Base-by-base conservation (phyloP, 176 grass and related monocot genomes). In the Phragmites australis region DNA sequence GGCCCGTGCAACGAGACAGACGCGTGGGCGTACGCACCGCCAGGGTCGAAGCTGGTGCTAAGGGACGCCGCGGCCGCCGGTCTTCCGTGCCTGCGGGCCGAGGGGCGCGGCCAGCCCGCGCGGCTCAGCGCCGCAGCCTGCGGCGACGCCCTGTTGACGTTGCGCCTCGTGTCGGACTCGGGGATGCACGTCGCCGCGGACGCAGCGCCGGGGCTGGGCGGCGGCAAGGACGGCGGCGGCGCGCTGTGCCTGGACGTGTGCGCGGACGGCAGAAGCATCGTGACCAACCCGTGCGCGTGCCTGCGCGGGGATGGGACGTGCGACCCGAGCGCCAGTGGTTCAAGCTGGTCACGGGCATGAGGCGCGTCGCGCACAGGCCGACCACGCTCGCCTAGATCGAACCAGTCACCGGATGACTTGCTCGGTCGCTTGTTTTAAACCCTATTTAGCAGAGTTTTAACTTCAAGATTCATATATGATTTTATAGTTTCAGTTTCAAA, bases 251-350 rank as follows among this genome's bases (percentile, higher is more conserved):
- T 92, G 42, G 93, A 95, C 75, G 81, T 92, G 32, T 84, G 84
- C 70, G 50, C 9, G 5, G 89, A 95, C 72, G 87, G 84, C 30
- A 53, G 44, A 21, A 87, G 66, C 69, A 34, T 96, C 17, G 73
- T 96, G 46, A 92, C 93, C 16, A 96, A 88, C 84, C 82, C 82
- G 47, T 96, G 93, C 84, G 65, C 77, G 69, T 92, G 93, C 82
- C 51, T 88, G 48, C 70, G 30, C 37, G 53, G 52, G 18, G 82
- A 77, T 46, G 77, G 74, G 56, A 4, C 62, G 12, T 96, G 93
- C 46, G 87, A 96, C 62, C 90, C 90, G 9, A 88, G 69, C 52
- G 79, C 49, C 93, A 92, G 78, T 96, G 93, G 93, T 92, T 96
- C 65, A 96, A 90, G 65, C 15, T 96, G 25, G 79, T 92, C 22